These are phyloP conservation scores for Daldinia sp. DNA, from an alignment of 2,329 filamentous ascomycete species.

Conservation along the genomic window DNA sequence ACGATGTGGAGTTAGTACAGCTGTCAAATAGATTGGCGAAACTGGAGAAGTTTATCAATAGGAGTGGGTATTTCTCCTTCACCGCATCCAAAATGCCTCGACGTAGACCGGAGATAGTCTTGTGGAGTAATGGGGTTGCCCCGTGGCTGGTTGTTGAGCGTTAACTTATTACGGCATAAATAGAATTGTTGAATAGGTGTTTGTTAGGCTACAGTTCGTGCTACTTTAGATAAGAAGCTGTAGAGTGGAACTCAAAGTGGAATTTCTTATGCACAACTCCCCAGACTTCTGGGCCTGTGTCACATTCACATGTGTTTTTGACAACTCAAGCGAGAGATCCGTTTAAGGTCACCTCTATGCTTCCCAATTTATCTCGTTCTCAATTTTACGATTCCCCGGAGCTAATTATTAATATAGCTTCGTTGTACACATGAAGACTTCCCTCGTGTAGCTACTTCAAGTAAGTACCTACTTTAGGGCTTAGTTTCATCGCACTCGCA, in stretches of 20 bases:
- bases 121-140: neutral
- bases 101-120: constrained; percentile 3
- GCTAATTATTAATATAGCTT: neutral
- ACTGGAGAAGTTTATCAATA: constrained; percentile 11
- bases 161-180: neutral
- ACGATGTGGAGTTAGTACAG: constrained; percentile 11
- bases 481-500: neutral
- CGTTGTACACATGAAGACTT: neutral
- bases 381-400: neutral
- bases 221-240: neutral
- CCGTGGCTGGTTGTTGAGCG: neutral
- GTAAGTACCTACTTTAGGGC: too few relatives aligned
- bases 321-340: neutral
- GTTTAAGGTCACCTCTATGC: neutral
- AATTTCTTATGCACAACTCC: neutral
- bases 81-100: constrained; percentile 2
- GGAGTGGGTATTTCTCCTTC: constrained; percentile 11
- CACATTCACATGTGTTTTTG: neutral
- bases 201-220: neutral
- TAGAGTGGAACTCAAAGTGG: neutral
- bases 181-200: neutral
- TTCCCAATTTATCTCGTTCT: neutral
- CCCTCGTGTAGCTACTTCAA: neutral
- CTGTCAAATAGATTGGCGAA: constrained; percentile 9
- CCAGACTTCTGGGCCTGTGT: neutral